Evolutionary conservation across 768 basidiomycete genomes (phyloP).

Genomic region (Peribolospora baueri): DNA sequence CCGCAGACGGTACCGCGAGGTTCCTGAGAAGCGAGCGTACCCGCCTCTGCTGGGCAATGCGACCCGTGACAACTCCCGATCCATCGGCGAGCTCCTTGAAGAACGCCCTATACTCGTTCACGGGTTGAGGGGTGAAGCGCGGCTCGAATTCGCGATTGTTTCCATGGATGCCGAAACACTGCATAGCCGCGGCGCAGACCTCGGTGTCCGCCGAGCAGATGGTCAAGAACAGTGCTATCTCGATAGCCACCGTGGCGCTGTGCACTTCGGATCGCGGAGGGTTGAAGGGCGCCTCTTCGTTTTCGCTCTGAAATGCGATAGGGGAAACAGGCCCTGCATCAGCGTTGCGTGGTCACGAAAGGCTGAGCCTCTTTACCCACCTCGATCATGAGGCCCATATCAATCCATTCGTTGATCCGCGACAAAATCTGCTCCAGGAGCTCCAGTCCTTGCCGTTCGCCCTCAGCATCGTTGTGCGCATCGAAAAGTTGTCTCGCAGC

Average conservation of each 20-base stretch:
- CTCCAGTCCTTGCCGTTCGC: background rate
- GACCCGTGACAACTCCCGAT: slow-evolving; percentile 25
- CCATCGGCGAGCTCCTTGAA: no score
- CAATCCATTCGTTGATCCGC: no score
- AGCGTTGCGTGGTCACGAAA: no score
- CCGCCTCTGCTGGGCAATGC: slow-evolving; percentile 55
- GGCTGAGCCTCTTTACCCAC: no score
- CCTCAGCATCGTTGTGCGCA: background rate
- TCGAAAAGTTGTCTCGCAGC: background rate
- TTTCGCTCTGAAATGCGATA: no score
- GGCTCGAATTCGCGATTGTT: background rate
- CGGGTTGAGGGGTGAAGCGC: no score
- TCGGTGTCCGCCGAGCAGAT: background rate
- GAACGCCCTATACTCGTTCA: no score
- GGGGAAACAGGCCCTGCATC: no score
- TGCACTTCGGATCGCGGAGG: no score
- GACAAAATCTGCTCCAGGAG: background rate
- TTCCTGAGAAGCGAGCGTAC: slow-evolving; percentile 44
- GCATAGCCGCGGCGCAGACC: background rate
- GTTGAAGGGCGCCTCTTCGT: no score
- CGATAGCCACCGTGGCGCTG: background rate
- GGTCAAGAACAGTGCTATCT: background rate
- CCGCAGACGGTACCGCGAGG: slow-evolving; percentile 36
- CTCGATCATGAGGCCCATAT: no score
- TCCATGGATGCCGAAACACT: background rate